Evolutionary conservation across 148 eudicot species (phyloP).

Genomic region (Spergularia marina): DNA sequence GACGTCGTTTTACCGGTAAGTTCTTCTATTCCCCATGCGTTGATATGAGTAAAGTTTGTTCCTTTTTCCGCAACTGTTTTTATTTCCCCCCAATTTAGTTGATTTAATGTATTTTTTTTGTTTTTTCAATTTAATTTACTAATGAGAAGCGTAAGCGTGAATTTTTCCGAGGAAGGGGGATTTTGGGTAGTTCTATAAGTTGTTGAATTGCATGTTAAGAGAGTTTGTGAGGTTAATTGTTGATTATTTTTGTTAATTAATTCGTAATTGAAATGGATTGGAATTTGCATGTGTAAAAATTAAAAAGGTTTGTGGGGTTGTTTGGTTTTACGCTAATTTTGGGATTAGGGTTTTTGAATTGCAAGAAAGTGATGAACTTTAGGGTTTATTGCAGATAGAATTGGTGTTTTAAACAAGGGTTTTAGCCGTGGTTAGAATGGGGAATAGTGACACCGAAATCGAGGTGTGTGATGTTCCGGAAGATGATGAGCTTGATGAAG

Average conservation of each 20-base stretch:
- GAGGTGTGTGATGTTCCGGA: conserved; percentile 24
- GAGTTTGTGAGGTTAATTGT: not conserved
- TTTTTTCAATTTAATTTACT: not conserved
- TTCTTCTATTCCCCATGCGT: not conserved
- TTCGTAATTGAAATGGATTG: not conserved
- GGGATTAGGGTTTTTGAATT: not conserved
- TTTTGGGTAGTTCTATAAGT: not conserved
- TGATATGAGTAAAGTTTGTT: too few species aligned
- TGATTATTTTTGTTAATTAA: too few species aligned
- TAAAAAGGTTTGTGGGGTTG: not conserved
- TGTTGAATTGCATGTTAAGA: not conserved
- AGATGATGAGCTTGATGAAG: conserved; percentile 33
- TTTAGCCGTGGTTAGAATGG: conserved; percentile 20
- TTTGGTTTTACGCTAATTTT: not conserved
- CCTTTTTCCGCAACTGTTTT: too few species aligned
- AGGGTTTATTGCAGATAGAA: not conserved
- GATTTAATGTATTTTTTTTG: not conserved
- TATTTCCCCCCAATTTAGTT: not conserved
- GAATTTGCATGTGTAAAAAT: not conserved
- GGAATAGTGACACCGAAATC: conserved; percentile 26
- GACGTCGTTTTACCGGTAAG: conserved; percentile 6
- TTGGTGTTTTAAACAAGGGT: not conserved
- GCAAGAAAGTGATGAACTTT: not conserved
- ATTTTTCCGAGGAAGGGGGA: not conserved
- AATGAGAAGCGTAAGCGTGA: not conserved